These are phyloP conservation scores for Naganishia sp. DNA, from an alignment of 1,284 basidiomycete species.

Conservation along the genomic window DNA sequence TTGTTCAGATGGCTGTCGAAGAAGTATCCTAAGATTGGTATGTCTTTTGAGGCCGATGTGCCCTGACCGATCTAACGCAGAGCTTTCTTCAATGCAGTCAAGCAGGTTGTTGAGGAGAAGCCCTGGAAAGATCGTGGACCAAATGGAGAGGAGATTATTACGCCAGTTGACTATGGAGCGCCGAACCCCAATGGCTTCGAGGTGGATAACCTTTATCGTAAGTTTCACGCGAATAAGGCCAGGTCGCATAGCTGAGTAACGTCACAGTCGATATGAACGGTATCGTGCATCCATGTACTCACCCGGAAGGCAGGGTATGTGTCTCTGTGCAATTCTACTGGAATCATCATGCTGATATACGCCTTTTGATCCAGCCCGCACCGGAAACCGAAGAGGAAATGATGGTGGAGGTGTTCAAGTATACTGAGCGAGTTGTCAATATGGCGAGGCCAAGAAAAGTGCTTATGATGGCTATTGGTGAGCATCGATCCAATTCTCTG, in stretches of 20 bases:
- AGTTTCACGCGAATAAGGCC: constrained; percentile 48
- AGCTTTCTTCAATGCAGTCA: constrained; percentile 57
- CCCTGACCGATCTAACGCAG: neutral
- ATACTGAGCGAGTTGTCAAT: constrained; percentile 95
- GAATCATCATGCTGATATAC: constrained; percentile 14
- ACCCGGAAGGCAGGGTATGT: constrained; percentile 87
- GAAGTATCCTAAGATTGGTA: constrained; percentile 94
- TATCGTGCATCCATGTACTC: constrained; percentile 94
- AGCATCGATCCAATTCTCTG: constrained; percentile 38
- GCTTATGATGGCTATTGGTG: constrained; percentile 97
- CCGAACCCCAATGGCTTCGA: constrained; percentile 96
- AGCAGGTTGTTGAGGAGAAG: constrained; percentile 78
- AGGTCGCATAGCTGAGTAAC: neutral
- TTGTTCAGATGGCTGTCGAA: constrained; percentile 92
- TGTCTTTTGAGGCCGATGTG: constrained; percentile 41
- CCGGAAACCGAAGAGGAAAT: constrained; percentile 98
- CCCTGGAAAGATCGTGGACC: constrained; percentile 59
- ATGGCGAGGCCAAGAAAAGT: constrained; percentile 94
- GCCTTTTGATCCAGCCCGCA: constrained; percentile 63
- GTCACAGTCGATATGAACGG: constrained; percentile 57
- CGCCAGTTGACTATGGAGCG: constrained; percentile 78
- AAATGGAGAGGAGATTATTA: constrained; percentile 68
- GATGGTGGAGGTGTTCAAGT: constrained; percentile 97
- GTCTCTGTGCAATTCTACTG: constrained; percentile 6
- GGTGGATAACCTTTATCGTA: constrained; percentile 93